phyloP scores from a whole-genome alignment of 768 basidiomycete species.

The Melanogaster broomeanus region DNA sequence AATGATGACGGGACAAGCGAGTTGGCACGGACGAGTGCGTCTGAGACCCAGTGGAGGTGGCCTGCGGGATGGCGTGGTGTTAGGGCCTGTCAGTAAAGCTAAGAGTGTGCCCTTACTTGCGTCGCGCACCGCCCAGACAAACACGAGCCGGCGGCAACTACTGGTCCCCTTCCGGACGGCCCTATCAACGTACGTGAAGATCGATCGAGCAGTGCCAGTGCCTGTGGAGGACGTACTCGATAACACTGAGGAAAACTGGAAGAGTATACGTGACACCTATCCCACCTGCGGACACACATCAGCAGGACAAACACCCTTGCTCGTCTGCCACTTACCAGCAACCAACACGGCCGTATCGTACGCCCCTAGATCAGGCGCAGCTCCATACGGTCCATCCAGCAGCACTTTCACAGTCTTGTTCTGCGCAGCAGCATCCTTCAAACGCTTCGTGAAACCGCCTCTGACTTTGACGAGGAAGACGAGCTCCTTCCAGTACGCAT shows the following conservation, averaged over 20 bases:
- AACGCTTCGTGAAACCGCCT: slow-evolving; percentile 58
- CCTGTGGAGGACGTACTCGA: slow-evolving; percentile 41
- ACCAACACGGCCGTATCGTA: slow-evolving; percentile 52
- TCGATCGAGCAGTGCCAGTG: too few species aligned
- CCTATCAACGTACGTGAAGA: slow-evolving; percentile 9
- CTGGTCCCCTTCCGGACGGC: slow-evolving; percentile 17
- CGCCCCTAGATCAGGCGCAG: slow-evolving; percentile 39
- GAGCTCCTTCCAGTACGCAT: slow-evolving; percentile 40
- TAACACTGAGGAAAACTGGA: slow-evolving; percentile 43
- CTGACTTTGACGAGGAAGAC: slow-evolving; percentile 61
- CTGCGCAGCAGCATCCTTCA: slow-evolving; percentile 35
- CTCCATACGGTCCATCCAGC: slow-evolving; percentile 63
- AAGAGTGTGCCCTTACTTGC: slow-evolving; percentile 34
- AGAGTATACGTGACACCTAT: slow-evolving; percentile 51
- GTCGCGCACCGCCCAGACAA: slow-evolving; percentile 54
- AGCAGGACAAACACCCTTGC: neutral
- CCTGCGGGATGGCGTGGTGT: slow-evolving; percentile 15
- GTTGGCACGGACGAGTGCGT: slow-evolving; percentile 36
- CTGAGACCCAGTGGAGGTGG: slow-evolving; percentile 49
- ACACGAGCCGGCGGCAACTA: slow-evolving; percentile 41
- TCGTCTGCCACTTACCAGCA: slow-evolving; percentile 42
- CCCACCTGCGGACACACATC: slow-evolving; percentile 37
- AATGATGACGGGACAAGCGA: slow-evolving; percentile 31
- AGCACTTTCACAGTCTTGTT: slow-evolving; percentile 43
- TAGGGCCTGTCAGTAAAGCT: neutral